phyloP scores from a whole-genome alignment of 2,329 filamentous ascomycete species.

The Ambrosiella beaveri region DNA sequence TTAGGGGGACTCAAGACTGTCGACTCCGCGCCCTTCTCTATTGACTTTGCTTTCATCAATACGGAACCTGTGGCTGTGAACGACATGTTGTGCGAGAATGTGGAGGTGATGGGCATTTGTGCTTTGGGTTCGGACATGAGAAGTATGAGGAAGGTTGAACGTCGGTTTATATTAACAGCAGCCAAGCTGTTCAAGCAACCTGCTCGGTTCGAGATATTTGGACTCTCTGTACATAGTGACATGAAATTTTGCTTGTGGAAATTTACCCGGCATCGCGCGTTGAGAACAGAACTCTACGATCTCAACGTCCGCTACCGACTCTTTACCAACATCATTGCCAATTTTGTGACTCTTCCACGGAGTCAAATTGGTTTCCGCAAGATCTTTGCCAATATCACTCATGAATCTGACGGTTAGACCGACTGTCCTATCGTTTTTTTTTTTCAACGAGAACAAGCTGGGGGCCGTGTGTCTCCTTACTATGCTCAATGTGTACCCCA shows the following conservation, averaged over 20 bases:
- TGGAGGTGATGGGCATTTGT: conserved; percentile 1
- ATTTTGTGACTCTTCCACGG: not conserved
- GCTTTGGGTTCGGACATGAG: not conserved
- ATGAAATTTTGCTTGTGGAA: not conserved
- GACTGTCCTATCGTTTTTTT: not conserved
- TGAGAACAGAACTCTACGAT: not conserved
- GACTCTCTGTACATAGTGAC: not conserved
- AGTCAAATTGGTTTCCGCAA: not conserved
- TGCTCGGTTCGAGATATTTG: not conserved
- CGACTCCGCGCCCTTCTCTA: not conserved
- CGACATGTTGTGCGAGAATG: not conserved
- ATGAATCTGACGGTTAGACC: not conserved
- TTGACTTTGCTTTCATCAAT: not conserved
- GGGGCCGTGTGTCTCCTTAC: not conserved
- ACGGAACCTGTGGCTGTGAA: not conserved
- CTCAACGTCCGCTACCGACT: not conserved
- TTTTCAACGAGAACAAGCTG: not conserved
- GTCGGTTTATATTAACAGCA: not conserved
- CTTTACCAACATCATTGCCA: not conserved
- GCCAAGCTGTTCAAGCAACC: not conserved
- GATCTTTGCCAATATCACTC: not conserved
- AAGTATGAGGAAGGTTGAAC: not conserved
- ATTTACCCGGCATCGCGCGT: not conserved
- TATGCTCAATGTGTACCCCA: not conserved
- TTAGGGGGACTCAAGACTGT: not conserved